Evolutionary conservation across 257 asterid species (phyloP).

Genomic region (Solanum microdontum): DNA sequence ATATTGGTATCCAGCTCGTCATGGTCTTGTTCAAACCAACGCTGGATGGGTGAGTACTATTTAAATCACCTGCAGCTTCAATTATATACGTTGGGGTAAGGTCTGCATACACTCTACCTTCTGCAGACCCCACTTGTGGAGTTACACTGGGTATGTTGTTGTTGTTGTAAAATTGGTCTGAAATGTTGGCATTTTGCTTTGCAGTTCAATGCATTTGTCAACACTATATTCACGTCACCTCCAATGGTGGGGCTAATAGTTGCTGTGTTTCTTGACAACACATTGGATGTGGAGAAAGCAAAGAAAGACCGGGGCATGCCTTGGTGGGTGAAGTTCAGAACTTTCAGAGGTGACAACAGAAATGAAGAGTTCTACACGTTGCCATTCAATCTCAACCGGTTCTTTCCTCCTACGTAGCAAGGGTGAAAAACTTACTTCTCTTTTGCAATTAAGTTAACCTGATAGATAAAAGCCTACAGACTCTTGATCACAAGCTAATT

Average conservation of each 20-base stretch:
- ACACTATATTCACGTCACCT: constrained; percentile 81
- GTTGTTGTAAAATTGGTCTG: not conserved
- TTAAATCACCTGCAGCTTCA: not conserved
- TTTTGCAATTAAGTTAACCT: constrained; percentile 7
- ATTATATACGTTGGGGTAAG: not conserved
- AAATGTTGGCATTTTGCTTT: not conserved
- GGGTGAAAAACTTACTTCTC: constrained; percentile 1
- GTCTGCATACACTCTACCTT: not conserved
- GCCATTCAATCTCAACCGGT: constrained; percentile 92
- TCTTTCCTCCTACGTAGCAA: constrained; percentile 84
- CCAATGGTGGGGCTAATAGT: constrained; percentile 74
- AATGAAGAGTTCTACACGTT: constrained; percentile 91
- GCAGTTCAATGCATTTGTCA: constrained; percentile 90
- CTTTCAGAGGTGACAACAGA: constrained; percentile 86
- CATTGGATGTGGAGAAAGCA: constrained; percentile 84
- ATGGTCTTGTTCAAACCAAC: constrained; percentile 73
- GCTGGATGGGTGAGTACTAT: constrained; percentile 90
- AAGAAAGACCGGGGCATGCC: constrained; percentile 98
- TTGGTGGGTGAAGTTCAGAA: constrained; percentile 94
- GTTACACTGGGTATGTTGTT: not conserved
- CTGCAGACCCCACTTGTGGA: not conserved
- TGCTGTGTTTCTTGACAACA: constrained; percentile 89
- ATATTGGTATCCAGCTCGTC: constrained; percentile 52
- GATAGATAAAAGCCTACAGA: constrained; percentile 9
- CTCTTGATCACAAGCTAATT: not conserved